phyloP scores from a whole-genome alignment of 2,329 filamentous ascomycete genomes.

The Neophaeococcomyces aloes region DNA sequence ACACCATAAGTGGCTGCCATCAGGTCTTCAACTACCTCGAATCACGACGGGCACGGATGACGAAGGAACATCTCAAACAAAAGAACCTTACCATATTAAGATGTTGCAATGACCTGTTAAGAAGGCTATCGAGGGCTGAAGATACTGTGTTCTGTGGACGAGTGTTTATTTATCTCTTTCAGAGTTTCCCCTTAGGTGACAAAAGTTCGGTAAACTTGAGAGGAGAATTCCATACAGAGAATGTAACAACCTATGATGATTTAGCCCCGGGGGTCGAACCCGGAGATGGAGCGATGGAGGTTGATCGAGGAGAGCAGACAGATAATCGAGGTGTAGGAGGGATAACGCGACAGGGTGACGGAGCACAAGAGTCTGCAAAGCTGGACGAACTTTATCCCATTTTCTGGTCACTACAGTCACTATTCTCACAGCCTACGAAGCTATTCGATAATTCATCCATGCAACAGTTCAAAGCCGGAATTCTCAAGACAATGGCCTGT shows the following conservation, averaged over 20 bases:
- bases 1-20: slow-evolving; percentile 84
- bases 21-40: slow-evolving; percentile 92
- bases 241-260: slow-evolving; percentile 75
- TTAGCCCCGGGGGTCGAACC: slow-evolving; percentile 26
- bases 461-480: slow-evolving; percentile 49
- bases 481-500: slow-evolving; percentile 55
- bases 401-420: slow-evolving; percentile 88
- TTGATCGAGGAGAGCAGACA: slow-evolving; percentile 28
- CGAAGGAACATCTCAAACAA: slow-evolving; percentile 64
- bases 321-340: slow-evolving; percentile 4
- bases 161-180: slow-evolving; percentile 97
- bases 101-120: slow-evolving; percentile 89
- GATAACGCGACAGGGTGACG: not conserved
- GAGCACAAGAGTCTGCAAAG: not conserved
- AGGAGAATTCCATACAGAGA: slow-evolving; percentile 92
- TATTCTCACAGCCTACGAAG: slow-evolving; percentile 79
- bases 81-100: slow-evolving; percentile 85
- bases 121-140: slow-evolving; percentile 84
- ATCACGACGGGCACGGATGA: slow-evolving; percentile 80
- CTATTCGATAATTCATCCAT: slow-evolving; percentile 66
- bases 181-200: slow-evolving; percentile 91
- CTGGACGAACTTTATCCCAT: slow-evolving; percentile 70
- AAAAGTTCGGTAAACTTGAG: slow-evolving; percentile 94
- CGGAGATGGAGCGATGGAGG: slow-evolving; percentile 50
- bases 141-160: slow-evolving; percentile 95